A percentile compares a stretch with the other conserved stretches of the same genome.
phyloP scores from a whole-genome alignment of 768 basidiomycete genomes.

The Boletus rubroflammeus region DNA sequence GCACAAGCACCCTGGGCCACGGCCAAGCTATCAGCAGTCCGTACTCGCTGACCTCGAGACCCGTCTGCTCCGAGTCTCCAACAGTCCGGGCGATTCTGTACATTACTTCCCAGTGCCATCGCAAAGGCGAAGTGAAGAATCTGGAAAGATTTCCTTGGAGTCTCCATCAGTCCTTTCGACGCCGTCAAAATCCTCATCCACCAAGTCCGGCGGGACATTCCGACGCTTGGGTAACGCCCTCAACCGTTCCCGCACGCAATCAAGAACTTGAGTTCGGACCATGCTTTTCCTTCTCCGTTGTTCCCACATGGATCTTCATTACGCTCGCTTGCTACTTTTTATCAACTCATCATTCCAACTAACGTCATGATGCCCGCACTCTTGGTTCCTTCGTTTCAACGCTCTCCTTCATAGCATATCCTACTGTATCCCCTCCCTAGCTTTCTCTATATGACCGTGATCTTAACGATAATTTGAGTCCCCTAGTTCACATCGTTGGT shows the following conservation, averaged over 20 bases:
- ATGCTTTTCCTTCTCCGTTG: neutral
- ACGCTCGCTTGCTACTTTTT: slow-evolving; percentile 11
- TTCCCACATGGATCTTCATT: slow-evolving; percentile 9
- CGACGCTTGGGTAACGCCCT: slow-evolving; percentile 19
- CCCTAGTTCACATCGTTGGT: neutral
- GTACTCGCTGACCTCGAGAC: slow-evolving; percentile 32
- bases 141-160: slow-evolving; percentile 25
- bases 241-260: slow-evolving; percentile 23
- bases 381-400: neutral
- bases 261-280: slow-evolving; percentile 5
- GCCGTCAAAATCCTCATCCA: slow-evolving; percentile 16
- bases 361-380: slow-evolving; percentile 4
- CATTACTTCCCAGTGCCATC: slow-evolving; percentile 34
- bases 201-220: slow-evolving; percentile 22
- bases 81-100: slow-evolving; percentile 29
- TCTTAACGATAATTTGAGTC: slow-evolving; percentile 2
- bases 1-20: slow-evolving; percentile 8
- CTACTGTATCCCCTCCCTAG: slow-evolving; percentile 13
- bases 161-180: slow-evolving; percentile 29
- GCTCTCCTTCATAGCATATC: neutral
- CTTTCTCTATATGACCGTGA: neutral
- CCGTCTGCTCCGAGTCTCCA: slow-evolving; percentile 24
- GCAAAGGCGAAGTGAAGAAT: slow-evolving; percentile 31
- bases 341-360: slow-evolving; percentile 16
- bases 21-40: slow-evolving; percentile 30